These are phyloP conservation scores for Xylaria cubensis DNA, from an alignment of 495 filamentous ascomycete genomes.

Conservation along the genomic window DNA sequence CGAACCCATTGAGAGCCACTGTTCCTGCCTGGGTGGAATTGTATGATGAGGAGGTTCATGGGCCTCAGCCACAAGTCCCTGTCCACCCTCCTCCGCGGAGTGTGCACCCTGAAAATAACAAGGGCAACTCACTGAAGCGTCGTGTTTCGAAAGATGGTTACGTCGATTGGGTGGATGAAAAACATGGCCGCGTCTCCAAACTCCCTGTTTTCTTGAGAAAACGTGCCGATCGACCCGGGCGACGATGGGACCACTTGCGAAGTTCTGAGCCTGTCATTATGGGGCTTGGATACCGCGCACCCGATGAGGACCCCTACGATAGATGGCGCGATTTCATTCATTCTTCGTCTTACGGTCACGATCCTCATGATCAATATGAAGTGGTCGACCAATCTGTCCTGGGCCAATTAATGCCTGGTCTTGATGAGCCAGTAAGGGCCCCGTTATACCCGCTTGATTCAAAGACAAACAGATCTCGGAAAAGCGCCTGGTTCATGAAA, in stretches of 20 bases:
- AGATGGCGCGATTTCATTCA: conserved; percentile 57
- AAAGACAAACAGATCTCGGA: conserved; percentile 51
- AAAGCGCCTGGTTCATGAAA: conserved; percentile 50
- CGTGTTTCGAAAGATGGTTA: conserved; percentile 62
- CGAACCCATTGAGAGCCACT: conserved; percentile 39
- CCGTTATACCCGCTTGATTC: conserved; percentile 63
- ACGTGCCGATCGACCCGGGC: conserved; percentile 46
- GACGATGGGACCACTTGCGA: conserved; percentile 64
- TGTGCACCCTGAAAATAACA: conserved; percentile 39
- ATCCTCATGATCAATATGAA: conserved; percentile 51
- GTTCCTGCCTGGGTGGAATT: conserved; percentile 44
- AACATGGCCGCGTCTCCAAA: conserved; percentile 38
- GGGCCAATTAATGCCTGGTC: conserved; percentile 56
- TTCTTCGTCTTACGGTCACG: conserved; percentile 58
- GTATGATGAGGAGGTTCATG: conserved; percentile 39
- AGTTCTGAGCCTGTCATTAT: conserved; percentile 63
- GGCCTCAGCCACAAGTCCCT: conserved; percentile 28
- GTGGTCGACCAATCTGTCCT: conserved; percentile 52
- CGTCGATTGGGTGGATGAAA: conserved; percentile 51
- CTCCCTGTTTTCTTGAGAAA: conserved; percentile 43
- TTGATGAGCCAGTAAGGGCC: conserved; percentile 46
- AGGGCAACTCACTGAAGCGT: conserved; percentile 42
- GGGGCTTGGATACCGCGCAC: conserved; percentile 47
- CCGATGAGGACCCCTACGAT: conserved; percentile 42
- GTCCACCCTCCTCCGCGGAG: conserved; percentile 32